Evolutionary conservation across 2,329 filamentous ascomycete genomes (phyloP), one percentile per base, ranked within the genome.

Genomic region (Penicillium verrucosum): DNA sequence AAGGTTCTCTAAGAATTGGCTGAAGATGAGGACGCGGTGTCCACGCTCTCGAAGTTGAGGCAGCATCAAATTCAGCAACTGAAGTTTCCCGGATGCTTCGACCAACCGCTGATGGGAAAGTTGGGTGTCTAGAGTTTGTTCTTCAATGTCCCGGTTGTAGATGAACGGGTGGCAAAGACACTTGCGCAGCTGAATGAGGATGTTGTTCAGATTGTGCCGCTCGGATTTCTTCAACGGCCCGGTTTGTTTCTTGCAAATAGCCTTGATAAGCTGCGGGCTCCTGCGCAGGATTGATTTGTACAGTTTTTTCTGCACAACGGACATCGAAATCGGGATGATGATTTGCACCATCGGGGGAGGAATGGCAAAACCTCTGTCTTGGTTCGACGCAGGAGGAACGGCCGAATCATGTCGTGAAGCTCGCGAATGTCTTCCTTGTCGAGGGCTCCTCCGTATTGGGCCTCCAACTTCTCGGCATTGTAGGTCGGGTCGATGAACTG

Each of bases 151-250:
- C 40, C 85, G 81, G 67, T 87, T 97, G 79, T 97, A 99, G 48
- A 97, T 86, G 70, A 97, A 99, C 0, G 95, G 94, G 73, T 99
- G 95, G 62, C 93, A 97, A 2, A 99, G 80, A 62, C 91, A 96
- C 72, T 97, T 97, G 18, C 94, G 86, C 18, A 99, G 81, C 72
- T 99, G 94, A 84, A 97, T 91, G 42, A 99, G 75, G 38, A 99
- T 96, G 66, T 99, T 99, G 81, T 89, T 96, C 56, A 97, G 77
- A 60, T 86, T 93, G 41, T 89, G 87, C 6, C 89, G 84, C 57
- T 97, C 92, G 16, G 81, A 82, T 29, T 82, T 79, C 65, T 87
- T 89, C 48, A 91, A 63, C 45, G 73, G 76, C 60, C 82, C 85
- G 43, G 80, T 80, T 34, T 87, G 83, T 7, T 85, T 86, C 66